Conservation (phyloP, 257 asterid species). For the Euphrasia confusa region DNA sequence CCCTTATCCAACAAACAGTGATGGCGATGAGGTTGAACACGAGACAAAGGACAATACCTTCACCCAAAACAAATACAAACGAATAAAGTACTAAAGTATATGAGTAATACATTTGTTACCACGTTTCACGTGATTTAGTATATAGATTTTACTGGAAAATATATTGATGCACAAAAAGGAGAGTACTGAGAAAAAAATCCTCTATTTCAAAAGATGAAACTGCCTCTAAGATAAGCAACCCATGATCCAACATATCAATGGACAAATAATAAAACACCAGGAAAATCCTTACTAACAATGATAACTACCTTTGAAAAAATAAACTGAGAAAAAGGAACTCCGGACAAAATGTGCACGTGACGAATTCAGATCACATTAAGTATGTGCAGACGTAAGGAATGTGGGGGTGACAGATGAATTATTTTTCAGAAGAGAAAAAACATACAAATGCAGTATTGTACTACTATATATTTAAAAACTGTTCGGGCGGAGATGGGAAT, state of each 20-base stretch:
- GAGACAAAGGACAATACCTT: conserved; percentile 66
- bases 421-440: too few species aligned
- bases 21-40: conserved; percentile 48
- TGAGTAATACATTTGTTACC: not conserved
- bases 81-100: too few species aligned
- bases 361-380: too few species aligned
- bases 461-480: too few species aligned
- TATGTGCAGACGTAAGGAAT: too few species aligned
- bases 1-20: conserved; percentile 56
- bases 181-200: not conserved
- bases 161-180: too few species aligned
- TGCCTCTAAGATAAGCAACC: not conserved
- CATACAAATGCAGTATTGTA: too few species aligned
- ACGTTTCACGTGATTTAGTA: not conserved
- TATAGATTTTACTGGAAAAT: too few species aligned
- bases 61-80: not conserved
- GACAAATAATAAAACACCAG: not conserved
- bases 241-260: not conserved
- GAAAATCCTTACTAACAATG: not conserved
- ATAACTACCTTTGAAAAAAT: not conserved
- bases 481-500: not conserved
- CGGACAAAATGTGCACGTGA: too few species aligned
- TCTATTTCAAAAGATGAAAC: not conserved
- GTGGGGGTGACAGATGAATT: too few species aligned
- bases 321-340: too few species aligned